Conservation (phyloP, 345 rosid species). For the Eucalyptus erythrocorys region DNA sequence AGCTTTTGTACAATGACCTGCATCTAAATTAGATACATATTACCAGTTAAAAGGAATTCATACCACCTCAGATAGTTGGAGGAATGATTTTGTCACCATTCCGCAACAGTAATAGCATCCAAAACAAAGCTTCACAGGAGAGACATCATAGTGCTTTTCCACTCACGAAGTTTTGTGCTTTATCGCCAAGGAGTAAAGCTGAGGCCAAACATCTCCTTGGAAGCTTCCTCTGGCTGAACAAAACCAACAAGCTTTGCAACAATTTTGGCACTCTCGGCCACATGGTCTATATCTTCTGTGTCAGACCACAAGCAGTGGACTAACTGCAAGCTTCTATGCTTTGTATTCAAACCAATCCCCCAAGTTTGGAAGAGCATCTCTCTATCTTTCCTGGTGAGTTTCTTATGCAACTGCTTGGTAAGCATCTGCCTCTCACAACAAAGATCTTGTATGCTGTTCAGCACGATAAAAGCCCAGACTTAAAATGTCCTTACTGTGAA, state of each 20-base stretch:
- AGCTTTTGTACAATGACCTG: no score
- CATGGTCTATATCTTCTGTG: constrained; percentile 19
- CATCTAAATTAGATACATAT: no score
- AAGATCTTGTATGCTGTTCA: constrained; percentile 21
- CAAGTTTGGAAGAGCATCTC: constrained; percentile 24
- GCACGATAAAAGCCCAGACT: neutral
- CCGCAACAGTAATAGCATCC: accelerated
- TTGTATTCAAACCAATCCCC: constrained; percentile 18
- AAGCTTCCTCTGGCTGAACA: constrained; percentile 12
- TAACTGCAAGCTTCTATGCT: constrained; percentile 19
- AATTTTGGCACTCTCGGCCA: constrained; percentile 16
- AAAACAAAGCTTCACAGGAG: neutral
- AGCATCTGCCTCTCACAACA: constrained; percentile 31
- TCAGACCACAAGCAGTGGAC: constrained; percentile 21
- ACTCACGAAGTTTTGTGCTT: neutral
- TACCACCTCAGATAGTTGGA: no score
- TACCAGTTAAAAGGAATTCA: no score
- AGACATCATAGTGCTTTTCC: no score
- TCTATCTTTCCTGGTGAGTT: constrained; percentile 13
- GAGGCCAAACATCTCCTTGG: constrained; percentile 34
- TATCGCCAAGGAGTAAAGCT: constrained; percentile 11
- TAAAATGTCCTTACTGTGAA: neutral
- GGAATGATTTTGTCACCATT: no score
- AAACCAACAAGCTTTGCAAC: constrained; percentile 30
- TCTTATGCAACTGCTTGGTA: constrained; percentile 18